Percentiles rank a stretch among this genome's conserved stretches.
These are phyloP conservation scores for Juglanconis juglandina DNA, from an alignment of 2,329 filamentous ascomycete genomes.

Conservation along the genomic window DNA sequence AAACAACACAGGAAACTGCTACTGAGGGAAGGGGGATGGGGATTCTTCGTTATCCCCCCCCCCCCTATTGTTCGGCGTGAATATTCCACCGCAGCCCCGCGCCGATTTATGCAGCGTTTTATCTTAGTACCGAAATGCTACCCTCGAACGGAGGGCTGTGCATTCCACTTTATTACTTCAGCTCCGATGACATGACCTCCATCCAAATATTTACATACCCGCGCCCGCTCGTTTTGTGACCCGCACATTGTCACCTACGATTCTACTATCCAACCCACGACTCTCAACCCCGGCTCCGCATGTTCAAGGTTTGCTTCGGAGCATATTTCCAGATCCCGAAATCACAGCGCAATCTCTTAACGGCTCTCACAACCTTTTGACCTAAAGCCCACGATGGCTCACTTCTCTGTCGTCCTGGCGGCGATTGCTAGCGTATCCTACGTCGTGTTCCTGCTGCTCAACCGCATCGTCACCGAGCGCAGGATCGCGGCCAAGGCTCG, in stretches of 20 bases:
- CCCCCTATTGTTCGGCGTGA: neutral
- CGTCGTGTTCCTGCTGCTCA: slow-evolving; percentile 6
- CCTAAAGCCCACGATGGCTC: slow-evolving; percentile 5
- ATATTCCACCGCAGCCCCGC: slow-evolving; percentile 6
- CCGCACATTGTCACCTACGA: no score
- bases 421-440: slow-evolving; percentile 9
- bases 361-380: neutral
- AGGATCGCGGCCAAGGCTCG: slow-evolving; percentile 2
- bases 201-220: no score
- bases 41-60: no score
- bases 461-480: neutral
- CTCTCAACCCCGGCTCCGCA: neutral
- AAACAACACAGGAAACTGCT: neutral
- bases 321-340: no score
- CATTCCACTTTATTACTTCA: neutral
- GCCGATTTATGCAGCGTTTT: neutral
- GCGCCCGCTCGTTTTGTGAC: no score
- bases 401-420: slow-evolving; percentile 9
- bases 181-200: no score
- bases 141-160: neutral
- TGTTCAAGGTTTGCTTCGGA: neutral
- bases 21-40: no score
- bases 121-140: neutral
- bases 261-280: neutral
- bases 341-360: neutral